Evolutionary conservation across 495 filamentous ascomycete species (phyloP).

Genomic region (Aspergillus saccharolyticus): DNA sequence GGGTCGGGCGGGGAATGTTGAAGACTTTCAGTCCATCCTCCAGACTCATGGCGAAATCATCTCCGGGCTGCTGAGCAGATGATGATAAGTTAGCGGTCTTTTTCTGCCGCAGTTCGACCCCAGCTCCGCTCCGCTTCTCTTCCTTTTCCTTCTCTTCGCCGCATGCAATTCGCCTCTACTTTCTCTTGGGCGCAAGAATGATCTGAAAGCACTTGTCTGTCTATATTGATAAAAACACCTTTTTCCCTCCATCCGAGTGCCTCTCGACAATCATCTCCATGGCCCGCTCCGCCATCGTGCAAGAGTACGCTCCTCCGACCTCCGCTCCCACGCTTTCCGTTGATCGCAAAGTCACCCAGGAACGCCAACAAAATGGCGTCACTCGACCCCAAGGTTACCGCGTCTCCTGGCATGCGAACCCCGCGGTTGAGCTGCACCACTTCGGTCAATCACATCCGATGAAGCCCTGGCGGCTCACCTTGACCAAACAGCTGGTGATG

Average conservation of each 20-base stretch:
- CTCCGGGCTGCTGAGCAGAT: neutral
- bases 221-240: neutral
- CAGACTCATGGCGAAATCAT: neutral
- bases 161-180: conserved; percentile 7
- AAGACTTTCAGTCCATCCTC: neutral
- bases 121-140: conserved; percentile 6
- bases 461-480: conserved; percentile 96
- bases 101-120: conserved; percentile 5
- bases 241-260: neutral
- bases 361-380: conserved; percentile 70
- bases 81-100: conserved; percentile 2
- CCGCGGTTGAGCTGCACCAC: conserved; percentile 92
- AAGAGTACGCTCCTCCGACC: conserved; percentile 61
- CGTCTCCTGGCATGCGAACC: conserved; percentile 97
- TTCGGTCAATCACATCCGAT: conserved; percentile 95
- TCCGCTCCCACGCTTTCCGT: conserved; percentile 54
- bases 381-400: conserved; percentile 72
- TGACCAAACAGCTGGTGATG: conserved; percentile 90
- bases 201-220: neutral
- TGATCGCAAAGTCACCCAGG: conserved; percentile 59
- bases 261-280: conserved; percentile 21
- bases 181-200: conserved; percentile 6
- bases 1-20: neutral
- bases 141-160: conserved; percentile 4
- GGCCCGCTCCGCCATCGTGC: conserved; percentile 55